phyloP scores from a whole-genome alignment of 208 protist species.

The Wallacemonas rigidus region DNA sequence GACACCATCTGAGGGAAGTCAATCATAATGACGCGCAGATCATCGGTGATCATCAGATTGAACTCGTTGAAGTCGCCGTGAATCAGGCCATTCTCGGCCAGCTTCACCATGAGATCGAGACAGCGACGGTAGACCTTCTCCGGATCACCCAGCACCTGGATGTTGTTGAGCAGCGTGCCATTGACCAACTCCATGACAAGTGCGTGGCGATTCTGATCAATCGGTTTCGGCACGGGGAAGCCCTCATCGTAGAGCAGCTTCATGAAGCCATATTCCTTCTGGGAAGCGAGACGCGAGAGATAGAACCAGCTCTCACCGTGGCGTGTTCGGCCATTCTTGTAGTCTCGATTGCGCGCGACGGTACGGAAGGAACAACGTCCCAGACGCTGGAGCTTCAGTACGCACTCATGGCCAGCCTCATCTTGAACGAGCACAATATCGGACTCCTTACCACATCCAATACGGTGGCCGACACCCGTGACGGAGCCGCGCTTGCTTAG shows the following conservation, averaged over 20 bases:
- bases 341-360: slow-evolving; percentile 97
- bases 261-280: slow-evolving; percentile 99
- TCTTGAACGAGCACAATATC: slow-evolving; percentile 95
- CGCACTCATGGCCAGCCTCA: slow-evolving; percentile 81
- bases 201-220: slow-evolving; percentile 98
- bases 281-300: slow-evolving; percentile 96
- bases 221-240: slow-evolving; percentile 96
- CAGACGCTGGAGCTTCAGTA: slow-evolving; percentile 96
- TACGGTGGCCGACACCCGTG: slow-evolving; percentile 92
- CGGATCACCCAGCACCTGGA: slow-evolving; percentile 89
- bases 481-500: slow-evolving; percentile 93
- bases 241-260: slow-evolving; percentile 94
- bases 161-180: slow-evolving; percentile 94
- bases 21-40: slow-evolving; percentile 96
- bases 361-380: slow-evolving; percentile 98
- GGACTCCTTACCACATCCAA: slow-evolving; percentile 99
- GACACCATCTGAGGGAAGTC: slow-evolving; percentile 99
- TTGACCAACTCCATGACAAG: slow-evolving; percentile 97
- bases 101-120: slow-evolving; percentile 93
- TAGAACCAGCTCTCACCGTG: slow-evolving; percentile 98
- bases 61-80: slow-evolving; percentile 99
- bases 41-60: slow-evolving; percentile 97
- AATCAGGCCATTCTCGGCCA: slow-evolving; percentile 96
- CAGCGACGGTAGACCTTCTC: slow-evolving; percentile 87
- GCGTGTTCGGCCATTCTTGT: slow-evolving; percentile 86